phyloP scores from a whole-genome alignment of 371 early-diverging fungal species.

The Fennellomyces sp. region DNA sequence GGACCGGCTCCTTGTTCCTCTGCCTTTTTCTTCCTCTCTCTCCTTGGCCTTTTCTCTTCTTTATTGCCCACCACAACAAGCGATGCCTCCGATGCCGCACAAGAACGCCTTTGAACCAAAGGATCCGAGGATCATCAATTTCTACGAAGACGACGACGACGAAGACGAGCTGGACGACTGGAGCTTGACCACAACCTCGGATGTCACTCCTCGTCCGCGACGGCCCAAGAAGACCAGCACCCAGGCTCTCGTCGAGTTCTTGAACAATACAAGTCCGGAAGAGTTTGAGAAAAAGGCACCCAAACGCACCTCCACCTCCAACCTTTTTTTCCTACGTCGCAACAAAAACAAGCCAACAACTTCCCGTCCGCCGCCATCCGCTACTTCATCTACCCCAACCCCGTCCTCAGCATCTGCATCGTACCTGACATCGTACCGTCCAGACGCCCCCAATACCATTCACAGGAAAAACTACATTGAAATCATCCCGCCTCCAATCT shows the following conservation, averaged over 20 bases:
- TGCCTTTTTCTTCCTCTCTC: too few species aligned
- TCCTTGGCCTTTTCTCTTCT: too few species aligned
- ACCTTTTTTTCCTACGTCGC: slow-evolving; percentile 34
- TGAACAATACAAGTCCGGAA: slow-evolving; percentile 52
- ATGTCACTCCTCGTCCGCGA: slow-evolving; percentile 16
- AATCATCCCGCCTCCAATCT: slow-evolving; percentile 21
- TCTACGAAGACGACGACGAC: slow-evolving; percentile 33
- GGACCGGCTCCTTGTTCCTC: too few species aligned
- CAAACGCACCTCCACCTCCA: slow-evolving; percentile 23
- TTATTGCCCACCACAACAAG: too few species aligned
- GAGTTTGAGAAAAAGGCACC: slow-evolving; percentile 39
- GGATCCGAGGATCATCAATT: slow-evolving; percentile 28
- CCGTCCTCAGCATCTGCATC: neutral
- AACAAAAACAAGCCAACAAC: slow-evolving; percentile 22
- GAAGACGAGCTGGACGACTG: slow-evolving; percentile 27
- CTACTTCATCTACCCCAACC: slow-evolving; percentile 6
- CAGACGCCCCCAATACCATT: slow-evolving; percentile 9
- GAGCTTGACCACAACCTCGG: slow-evolving; percentile 20
- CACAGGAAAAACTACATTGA: slow-evolving; percentile 39
- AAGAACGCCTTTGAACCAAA: slow-evolving; percentile 30
- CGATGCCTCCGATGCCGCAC: slow-evolving; percentile 22
- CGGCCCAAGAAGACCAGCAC: slow-evolving; percentile 35
- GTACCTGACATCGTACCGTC: neutral
- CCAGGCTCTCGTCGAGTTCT: slow-evolving; percentile 49
- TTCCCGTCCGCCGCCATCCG: slow-evolving; percentile 13